phyloP scores from a whole-genome alignment of 257 asterid genomes.

The Jacaranda mimosifolia region DNA sequence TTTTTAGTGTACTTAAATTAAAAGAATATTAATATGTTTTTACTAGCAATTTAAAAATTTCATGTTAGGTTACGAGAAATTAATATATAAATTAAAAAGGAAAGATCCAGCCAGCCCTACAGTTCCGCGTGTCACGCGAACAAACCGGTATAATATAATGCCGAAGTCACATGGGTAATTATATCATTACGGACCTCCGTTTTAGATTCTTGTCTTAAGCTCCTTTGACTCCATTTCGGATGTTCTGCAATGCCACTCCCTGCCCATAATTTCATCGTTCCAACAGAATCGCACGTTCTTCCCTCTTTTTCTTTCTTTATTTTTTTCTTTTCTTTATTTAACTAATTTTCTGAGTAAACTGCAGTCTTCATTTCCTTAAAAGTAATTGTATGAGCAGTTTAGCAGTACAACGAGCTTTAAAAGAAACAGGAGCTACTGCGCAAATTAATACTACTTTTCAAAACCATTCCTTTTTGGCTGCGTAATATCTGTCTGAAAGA shows the following conservation, averaged over 20 bases:
- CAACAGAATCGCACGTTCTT: conserved; percentile 20
- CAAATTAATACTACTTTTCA: conserved; percentile 27
- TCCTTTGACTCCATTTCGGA: not conserved
- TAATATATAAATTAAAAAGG: too few relatives aligned
- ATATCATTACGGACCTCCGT: not conserved
- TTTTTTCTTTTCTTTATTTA: not conserved
- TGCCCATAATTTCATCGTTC: not conserved
- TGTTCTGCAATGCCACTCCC: not conserved
- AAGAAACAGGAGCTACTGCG: not conserved
- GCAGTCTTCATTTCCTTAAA: not conserved
- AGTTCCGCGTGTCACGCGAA: not conserved
- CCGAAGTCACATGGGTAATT: not conserved
- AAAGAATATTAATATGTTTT: too few relatives aligned
- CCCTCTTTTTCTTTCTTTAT: conserved; percentile 9
- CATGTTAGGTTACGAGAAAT: too few relatives aligned
- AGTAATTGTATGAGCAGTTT: not conserved
- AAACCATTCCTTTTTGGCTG: conserved; percentile 30
- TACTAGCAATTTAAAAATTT: too few relatives aligned
- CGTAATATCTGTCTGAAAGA: not conserved
- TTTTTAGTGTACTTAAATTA: too few relatives aligned
- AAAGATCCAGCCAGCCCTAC: too few relatives aligned
- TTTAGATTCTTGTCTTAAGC: not conserved
- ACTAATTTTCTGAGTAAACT: not conserved
- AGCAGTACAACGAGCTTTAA: not conserved
- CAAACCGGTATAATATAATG: not conserved